Conservation (phyloP, 129 eudicot species). For the Tagetes patula region DNA sequence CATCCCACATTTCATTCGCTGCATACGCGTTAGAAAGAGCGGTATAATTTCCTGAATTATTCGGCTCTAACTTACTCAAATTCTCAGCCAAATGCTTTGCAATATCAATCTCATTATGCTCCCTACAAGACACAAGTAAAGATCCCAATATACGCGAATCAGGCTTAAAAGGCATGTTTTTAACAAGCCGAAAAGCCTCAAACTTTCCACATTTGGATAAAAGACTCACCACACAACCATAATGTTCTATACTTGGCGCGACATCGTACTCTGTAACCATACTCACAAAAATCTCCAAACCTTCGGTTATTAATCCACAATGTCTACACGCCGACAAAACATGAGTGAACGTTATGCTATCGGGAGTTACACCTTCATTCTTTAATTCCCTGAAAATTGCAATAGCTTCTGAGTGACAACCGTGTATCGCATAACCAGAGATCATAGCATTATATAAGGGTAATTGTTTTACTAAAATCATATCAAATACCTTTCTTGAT, state of each 20-base stretch:
- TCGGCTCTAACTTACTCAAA: slow-evolving; percentile 42
- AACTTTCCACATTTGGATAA: slow-evolving; percentile 52
- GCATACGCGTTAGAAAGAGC: slow-evolving; percentile 59
- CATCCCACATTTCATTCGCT: slow-evolving; percentile 52
- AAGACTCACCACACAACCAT: slow-evolving; percentile 58
- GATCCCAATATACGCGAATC: slow-evolving; percentile 50
- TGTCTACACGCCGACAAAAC: slow-evolving; percentile 59
- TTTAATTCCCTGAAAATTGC: slow-evolving; percentile 38
- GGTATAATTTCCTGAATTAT: slow-evolving; percentile 48
- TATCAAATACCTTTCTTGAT: slow-evolving; percentile 51
- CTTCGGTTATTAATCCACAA: slow-evolving; percentile 49
- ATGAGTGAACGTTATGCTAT: slow-evolving; percentile 54
- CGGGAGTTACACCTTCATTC: slow-evolving; percentile 44
- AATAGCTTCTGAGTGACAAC: slow-evolving; percentile 51
- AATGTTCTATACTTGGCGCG: slow-evolving; percentile 52
- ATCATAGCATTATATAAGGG: slow-evolving; percentile 69
- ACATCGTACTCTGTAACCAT: slow-evolving; percentile 34
- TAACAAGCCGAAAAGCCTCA: slow-evolving; percentile 46
- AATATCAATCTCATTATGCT: slow-evolving; percentile 40
- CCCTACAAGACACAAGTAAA: slow-evolving; percentile 55
- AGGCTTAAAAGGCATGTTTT: slow-evolving; percentile 44
- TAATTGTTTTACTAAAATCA: slow-evolving; percentile 35
- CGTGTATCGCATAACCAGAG: slow-evolving; percentile 63
- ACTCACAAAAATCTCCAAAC: slow-evolving; percentile 44
- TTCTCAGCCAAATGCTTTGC: slow-evolving; percentile 36